Conservation (phyloP, 164 flowering plant species). For the Tinospora cordifolia region DNA sequence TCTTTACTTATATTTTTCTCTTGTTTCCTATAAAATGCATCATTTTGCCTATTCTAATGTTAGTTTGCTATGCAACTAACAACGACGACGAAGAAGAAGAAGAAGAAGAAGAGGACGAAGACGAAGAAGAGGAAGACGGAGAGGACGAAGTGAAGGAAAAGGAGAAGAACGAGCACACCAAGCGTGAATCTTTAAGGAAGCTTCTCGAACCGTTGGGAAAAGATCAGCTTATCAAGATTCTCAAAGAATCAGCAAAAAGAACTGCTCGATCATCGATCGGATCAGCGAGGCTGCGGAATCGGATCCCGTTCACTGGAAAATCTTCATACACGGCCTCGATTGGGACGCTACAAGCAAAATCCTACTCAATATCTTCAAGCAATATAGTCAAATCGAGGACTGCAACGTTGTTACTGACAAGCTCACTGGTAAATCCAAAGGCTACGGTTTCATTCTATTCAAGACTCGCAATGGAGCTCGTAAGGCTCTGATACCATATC, state of each 20-base stretch:
- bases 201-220: constrained; percentile 36
- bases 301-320: constrained; percentile 40
- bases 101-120: constrained; percentile 1
- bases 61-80: too few relatives aligned
- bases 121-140: constrained; percentile 15
- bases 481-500: too few relatives aligned
- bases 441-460: too few relatives aligned
- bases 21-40: too few relatives aligned
- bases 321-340: constrained; percentile 41
- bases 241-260: constrained; percentile 24
- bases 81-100: constrained; percentile 11
- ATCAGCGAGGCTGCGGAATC: constrained; percentile 20
- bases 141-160: constrained; percentile 18
- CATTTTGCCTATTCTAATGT: too few relatives aligned
- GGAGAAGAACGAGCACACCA: constrained; percentile 13
- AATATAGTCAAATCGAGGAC: constrained; percentile 32
- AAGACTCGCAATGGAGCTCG: constrained; percentile 24
- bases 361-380: constrained; percentile 20
- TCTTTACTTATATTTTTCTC: too few relatives aligned
- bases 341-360: constrained; percentile 39
- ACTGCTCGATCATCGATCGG: constrained; percentile 15
- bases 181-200: constrained; percentile 19
- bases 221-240: constrained; percentile 32
- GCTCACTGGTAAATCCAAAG: too few relatives aligned
- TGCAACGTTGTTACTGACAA: constrained; percentile 34